Evolutionary conservation across 495 filamentous ascomycete species (phyloP).

Genomic region (Hypoxylon lenormandii): DNA sequence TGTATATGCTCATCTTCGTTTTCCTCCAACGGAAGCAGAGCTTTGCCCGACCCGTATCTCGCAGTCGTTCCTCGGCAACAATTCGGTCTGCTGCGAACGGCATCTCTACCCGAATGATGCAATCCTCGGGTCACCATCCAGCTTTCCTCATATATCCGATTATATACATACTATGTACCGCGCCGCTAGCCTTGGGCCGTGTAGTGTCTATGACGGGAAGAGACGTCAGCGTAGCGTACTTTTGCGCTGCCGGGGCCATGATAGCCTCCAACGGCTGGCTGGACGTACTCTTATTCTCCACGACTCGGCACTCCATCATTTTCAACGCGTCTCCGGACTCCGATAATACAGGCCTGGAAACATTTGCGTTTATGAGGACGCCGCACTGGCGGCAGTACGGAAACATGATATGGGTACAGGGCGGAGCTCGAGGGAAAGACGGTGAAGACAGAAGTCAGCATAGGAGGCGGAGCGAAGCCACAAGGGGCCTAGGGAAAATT

Average conservation of each 20-base stretch:
- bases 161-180: conserved; percentile 77
- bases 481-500: conserved; percentile 14
- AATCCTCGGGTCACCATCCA: conserved; percentile 62
- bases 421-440: conserved; percentile 32
- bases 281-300: conserved; percentile 77
- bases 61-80: conserved; percentile 19
- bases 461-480: conserved; percentile 38
- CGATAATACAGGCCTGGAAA: conserved; percentile 61
- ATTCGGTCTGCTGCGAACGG: conserved; percentile 6
- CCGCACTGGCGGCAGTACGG: conserved; percentile 54
- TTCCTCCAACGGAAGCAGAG: conserved; percentile 58
- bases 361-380: conserved; percentile 63
- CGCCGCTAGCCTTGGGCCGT: conserved; percentile 76
- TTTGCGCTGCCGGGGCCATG: conserved; percentile 76
- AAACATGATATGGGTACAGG: conserved; percentile 62
- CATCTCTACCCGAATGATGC: conserved; percentile 16
- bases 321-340: conserved; percentile 56
- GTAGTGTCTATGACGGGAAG: conserved; percentile 72
- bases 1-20: conserved; percentile 75
- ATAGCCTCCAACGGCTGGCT: conserved; percentile 80
- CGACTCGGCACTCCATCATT: conserved; percentile 70
- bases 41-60: conserved; percentile 18
- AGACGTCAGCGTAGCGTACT: conserved; percentile 67
- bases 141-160: conserved; percentile 81
- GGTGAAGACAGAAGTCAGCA: conserved; percentile 32